Base-by-base conservation (phyloP, 106 monocot species). In the Vanilla planifolia region DNA sequence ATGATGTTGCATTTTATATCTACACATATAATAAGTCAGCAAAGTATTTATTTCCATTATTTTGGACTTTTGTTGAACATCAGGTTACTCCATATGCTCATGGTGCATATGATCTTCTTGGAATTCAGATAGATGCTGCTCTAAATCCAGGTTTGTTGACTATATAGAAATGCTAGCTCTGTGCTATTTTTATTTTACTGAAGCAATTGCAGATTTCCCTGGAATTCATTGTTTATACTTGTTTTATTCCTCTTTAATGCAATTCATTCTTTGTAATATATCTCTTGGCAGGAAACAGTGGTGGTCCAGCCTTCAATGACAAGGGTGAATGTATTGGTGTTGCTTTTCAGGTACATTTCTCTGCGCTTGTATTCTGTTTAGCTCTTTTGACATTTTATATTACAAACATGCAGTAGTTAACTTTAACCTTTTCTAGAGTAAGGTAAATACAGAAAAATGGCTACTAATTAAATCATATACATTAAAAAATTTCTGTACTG, bases 121-220 rank as follows among this genome's bases (percentile, higher is more conserved):
- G 86, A 45, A 87, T 96, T 72, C 95, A 96, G 77, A 96, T 96
- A 61, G 95, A 96, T 87, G 95, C 95, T 40, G 95, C 95, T 2
- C 84, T 96, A 73, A 96, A 96, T 81, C 83, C 95, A 62, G 95
- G 95, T 95, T 30, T 5, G 71, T 76, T 65, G 29, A 59, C 6
- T 51, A 3, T 63, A 16, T 1, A 35, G 7, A 24, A 50, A 23
- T 65, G 1, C 8, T 59, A 6, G n/a, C 7, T 17, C 43, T 43
- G 24, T 17, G 40, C 20, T 25, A 17, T 43, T 53, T 53, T 13
- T 6, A 6, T 37, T 1, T 16, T 53, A 16, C 16, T 32, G 16
- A 11, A 30, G 50, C 50, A 24, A 1, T 50, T 50, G 3, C 24
- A 24, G 24, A 2, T 50, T n/a, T 50, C 25, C 45, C 27, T 22